These are phyloP conservation scores for Stevia rebaudiana DNA, from an alignment of 140 eudicot species.

Conservation along the genomic window DNA sequence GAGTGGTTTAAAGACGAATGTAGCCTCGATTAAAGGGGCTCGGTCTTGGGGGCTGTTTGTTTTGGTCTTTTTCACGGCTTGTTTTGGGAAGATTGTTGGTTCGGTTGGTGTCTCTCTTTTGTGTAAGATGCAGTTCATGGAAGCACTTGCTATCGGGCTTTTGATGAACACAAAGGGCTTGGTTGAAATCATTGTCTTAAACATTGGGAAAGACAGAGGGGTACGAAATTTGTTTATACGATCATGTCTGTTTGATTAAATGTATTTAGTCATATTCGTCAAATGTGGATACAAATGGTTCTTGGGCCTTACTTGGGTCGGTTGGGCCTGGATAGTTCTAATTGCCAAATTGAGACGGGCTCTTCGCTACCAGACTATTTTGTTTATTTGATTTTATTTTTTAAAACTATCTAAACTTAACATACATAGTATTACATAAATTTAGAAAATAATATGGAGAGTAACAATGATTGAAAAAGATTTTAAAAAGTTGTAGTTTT, in stretches of 20 bases:
- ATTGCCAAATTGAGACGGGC: too few species aligned
- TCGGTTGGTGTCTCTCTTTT: conserved; percentile 47
- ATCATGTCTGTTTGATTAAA: too few species aligned
- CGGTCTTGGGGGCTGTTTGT: conserved; percentile 67
- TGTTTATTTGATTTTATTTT: too few species aligned
- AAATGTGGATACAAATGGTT: neutral
- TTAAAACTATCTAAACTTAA: too few species aligned
- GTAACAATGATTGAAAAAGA: too few species aligned
- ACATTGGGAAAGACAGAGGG: conserved; percentile 76
- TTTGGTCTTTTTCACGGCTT: conserved; percentile 59
- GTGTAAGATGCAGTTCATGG: conserved; percentile 43
- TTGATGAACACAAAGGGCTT: conserved; percentile 74
- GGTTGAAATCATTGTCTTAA: conserved; percentile 74
- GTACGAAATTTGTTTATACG: conserved; percentile 18
- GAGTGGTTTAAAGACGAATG: conserved; percentile 73
- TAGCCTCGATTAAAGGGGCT: conserved; percentile 56
- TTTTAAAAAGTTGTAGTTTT: neutral
- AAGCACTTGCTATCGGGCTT: conserved; percentile 62
- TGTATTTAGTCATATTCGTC: too few species aligned
- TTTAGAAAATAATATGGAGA: too few species aligned
- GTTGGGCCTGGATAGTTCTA: too few species aligned
- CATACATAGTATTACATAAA: too few species aligned
- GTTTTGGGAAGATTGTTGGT: conserved; percentile 79
- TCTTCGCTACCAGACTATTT: too few species aligned
- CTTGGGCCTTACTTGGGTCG: too few species aligned